Conservation (phyloP, 176 grass and related monocot species). For the Canna indica region DNA sequence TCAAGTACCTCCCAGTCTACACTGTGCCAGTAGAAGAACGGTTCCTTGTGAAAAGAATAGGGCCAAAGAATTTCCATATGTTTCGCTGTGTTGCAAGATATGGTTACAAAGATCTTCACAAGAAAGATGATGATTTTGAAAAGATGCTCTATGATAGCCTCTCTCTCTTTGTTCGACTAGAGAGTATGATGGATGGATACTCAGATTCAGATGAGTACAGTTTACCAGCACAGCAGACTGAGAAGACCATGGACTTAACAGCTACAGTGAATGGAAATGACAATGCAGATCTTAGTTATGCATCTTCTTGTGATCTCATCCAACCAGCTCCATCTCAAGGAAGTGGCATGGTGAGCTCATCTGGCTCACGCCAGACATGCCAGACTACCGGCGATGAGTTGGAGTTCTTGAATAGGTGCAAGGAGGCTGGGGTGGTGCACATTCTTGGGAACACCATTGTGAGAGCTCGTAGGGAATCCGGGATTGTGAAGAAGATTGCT, state of each 20-base stretch:
- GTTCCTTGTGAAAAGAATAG: slow-evolving; percentile 53
- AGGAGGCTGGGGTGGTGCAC: slow-evolving; percentile 70
- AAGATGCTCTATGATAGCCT: slow-evolving; percentile 51
- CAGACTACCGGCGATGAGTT: slow-evolving; percentile 27
- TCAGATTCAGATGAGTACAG: slow-evolving; percentile 51
- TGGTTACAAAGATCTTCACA: slow-evolving; percentile 75
- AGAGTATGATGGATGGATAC: slow-evolving; percentile 67
- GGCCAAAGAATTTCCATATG: slow-evolving; percentile 64
- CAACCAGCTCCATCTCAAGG: slow-evolving; percentile 10
- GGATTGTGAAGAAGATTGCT: slow-evolving; percentile 48
- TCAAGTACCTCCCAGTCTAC: slow-evolving; percentile 71
- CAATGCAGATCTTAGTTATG: slow-evolving; percentile 25
- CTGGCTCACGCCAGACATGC: slow-evolving; percentile 30
- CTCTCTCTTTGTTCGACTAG: slow-evolving; percentile 39
- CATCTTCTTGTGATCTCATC: slow-evolving; percentile 33
- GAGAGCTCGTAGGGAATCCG: slow-evolving; percentile 36
- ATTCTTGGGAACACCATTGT: slow-evolving; percentile 62
- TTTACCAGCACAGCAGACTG: slow-evolving; percentile 8
- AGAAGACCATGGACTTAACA: slow-evolving; percentile 17
- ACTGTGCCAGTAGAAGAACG: slow-evolving; percentile 48
- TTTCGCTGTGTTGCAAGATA: slow-evolving; percentile 68
- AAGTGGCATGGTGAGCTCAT: slow-evolving; percentile 44
- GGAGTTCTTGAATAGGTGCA: slow-evolving; percentile 61
- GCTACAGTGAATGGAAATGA: slow-evolving; percentile 19
- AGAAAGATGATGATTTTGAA: slow-evolving; percentile 67